phyloP scores from a whole-genome alignment of 2,329 filamentous ascomycete species.

The Waltergamsia citrina region DNA sequence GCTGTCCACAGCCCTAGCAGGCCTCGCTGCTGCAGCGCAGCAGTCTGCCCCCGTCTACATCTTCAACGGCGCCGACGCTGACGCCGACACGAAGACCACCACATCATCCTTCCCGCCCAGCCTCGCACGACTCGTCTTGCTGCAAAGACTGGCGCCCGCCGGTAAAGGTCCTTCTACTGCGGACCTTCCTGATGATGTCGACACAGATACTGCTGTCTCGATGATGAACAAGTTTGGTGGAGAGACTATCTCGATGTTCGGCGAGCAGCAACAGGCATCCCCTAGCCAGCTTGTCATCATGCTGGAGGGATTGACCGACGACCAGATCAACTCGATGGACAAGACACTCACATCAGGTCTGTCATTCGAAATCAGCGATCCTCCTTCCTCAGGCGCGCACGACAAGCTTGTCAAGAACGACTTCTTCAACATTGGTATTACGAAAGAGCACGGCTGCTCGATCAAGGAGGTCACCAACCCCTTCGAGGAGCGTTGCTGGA shows the following conservation, averaged over 20 bases:
- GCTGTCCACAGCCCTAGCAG: slow-evolving; percentile 25
- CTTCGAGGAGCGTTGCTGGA: slow-evolving; percentile 34
- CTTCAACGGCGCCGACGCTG: slow-evolving; percentile 19
- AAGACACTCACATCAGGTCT: slow-evolving; percentile 23
- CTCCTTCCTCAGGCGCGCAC: slow-evolving; percentile 32
- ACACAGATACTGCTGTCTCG: slow-evolving; percentile 38
- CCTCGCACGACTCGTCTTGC: slow-evolving; percentile 47
- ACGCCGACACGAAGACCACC: slow-evolving; percentile 15
- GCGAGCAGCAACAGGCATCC: slow-evolving; percentile 15
- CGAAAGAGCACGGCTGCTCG: slow-evolving; percentile 24
- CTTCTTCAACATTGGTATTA: slow-evolving; percentile 26
- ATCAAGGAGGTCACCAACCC: slow-evolving; percentile 30
- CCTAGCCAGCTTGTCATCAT: slow-evolving; percentile 49
- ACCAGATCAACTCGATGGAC: slow-evolving; percentile 34
- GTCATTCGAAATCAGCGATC: slow-evolving; percentile 39
- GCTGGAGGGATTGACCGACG: slow-evolving; percentile 43
- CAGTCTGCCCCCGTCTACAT: slow-evolving; percentile 44
- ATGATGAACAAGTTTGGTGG: slow-evolving; percentile 54
- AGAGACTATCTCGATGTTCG: slow-evolving; percentile 35
- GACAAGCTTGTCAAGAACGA: slow-evolving; percentile 30
- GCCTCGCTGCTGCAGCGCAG: slow-evolving; percentile 26
- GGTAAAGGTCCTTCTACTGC: slow-evolving; percentile 37
- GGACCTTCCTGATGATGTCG: slow-evolving; percentile 30
- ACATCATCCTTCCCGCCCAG: slow-evolving; percentile 37
- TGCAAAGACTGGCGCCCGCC: slow-evolving; percentile 42